Evolutionary conservation across 139 green algal species (phyloP), one percentile per base, ranked within the genome.

Genomic region (Coelastrella sp.): DNA sequence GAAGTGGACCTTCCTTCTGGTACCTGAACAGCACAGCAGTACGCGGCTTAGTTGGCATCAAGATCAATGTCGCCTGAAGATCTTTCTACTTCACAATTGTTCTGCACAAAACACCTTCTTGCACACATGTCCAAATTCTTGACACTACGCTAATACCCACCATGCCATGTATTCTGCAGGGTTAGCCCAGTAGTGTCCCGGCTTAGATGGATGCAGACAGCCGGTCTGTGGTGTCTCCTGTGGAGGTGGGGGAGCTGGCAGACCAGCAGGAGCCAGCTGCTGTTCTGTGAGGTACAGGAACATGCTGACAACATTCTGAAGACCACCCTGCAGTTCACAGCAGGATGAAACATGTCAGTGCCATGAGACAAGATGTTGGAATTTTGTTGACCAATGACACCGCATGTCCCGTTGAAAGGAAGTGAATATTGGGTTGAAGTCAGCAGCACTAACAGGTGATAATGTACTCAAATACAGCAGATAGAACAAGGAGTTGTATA

Each of bases 161-260:
- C 95, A 98, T 51, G 64, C 41, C 92, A 97, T 92, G 93, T 98
- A 98, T 6, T 96, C 84, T 1, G 86, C 85, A 7, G 95, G 94
- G 0, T 79, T 88, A 5, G 23, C 21, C 89, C 98, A 98, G 91
- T 92, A 97, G 25, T 83, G 32, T 51, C 80, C 79, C 9, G 78
- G 63, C 91, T 25, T 60, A 25, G 92, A 86, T 19, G 97, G 97
- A 88, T 99, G 97, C 69, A 99, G 90, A 84, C 95, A 97, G 17
- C 97, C 97, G 43, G 96, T 95, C 19, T 94, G 48, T 0, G 97
- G 97, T 2, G 96, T 99, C 86, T 99, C 96, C 69, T 92, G n/a
- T 11, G 92, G 84, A 0, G 91, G 83, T 11, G 84, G 68, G 0
- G 85, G 86, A 30, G 82, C 41, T 0, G 68, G 78, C 30, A 83